A percentile compares a stretch with the other conserved stretches of the same genome.
Evolutionary conservation across 176 grass and related monocot genomes (phyloP).

Genomic region (Bonia amplexicaulis): DNA sequence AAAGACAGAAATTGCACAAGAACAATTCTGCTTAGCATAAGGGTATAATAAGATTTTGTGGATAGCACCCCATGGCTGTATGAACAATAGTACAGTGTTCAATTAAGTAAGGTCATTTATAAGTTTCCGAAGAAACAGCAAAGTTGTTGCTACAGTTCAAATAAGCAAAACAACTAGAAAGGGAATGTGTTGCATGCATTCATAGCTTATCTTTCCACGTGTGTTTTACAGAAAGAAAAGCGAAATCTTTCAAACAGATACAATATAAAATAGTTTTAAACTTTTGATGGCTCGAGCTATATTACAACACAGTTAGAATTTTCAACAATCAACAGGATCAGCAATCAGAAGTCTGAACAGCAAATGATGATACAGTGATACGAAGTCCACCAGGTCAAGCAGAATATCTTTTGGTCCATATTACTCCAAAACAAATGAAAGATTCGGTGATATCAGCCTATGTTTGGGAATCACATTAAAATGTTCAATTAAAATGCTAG

Average conservation of each 20-base stretch:
- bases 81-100: neutral
- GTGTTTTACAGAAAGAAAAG: neutral
- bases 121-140: neutral
- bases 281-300: constrained; percentile 4
- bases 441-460: neutral
- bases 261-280: constrained; percentile 3
- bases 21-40: neutral
- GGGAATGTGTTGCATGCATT: neutral
- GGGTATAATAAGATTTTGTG: neutral
- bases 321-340: neutral
- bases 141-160: neutral
- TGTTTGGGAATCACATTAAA: neutral
- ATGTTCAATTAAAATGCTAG: neutral
- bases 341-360: neutral
- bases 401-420: neutral
- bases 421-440: neutral
- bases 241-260: neutral
- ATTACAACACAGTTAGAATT: neutral
- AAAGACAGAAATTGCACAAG: neutral
- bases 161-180: neutral
- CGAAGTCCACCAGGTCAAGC: neutral
- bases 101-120: neutral
- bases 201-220: neutral
- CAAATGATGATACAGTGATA: neutral
- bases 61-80: neutral